A percentile compares a stretch with the other conserved stretches of the same genome.
Evolutionary conservation across 352 stramenopile genomes (phyloP).

Genomic region (Globisporangium echinulatum): DNA sequence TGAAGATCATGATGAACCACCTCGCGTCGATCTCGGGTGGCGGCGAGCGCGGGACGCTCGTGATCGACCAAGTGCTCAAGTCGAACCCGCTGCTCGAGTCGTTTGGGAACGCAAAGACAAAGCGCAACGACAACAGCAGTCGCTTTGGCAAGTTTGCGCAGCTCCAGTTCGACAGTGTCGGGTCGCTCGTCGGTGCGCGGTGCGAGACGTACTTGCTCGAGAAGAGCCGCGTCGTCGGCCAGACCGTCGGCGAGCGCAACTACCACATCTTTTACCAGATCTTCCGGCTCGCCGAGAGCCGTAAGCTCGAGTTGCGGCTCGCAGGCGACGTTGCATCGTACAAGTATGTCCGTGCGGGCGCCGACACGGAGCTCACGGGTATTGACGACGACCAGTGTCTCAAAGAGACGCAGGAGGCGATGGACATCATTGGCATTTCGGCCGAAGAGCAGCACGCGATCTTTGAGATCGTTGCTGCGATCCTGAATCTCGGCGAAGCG

Average conservation of each 20-base stretch:
- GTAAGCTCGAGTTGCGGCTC: slow-evolving; percentile 49
- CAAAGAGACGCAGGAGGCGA: slow-evolving; percentile 79
- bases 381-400: slow-evolving; percentile 71
- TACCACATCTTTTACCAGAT: slow-evolving; percentile 99
- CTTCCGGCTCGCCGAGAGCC: slow-evolving; percentile 42
- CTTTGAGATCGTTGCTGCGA: slow-evolving; percentile 92
- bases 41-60: slow-evolving; percentile 53
- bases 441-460: slow-evolving; percentile 88
- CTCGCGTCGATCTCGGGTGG: slow-evolving; percentile 69
- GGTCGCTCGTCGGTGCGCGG: slow-evolving; percentile 56
- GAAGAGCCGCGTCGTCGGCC: slow-evolving; percentile 92
- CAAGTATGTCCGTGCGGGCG: slow-evolving; percentile 70
- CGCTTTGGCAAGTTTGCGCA: slow-evolving; percentile 81
- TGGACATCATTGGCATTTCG: slow-evolving; percentile 88
- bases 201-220: slow-evolving; percentile 94
- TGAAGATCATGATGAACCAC: slow-evolving; percentile 90
- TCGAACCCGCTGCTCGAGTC: slow-evolving; percentile 71
- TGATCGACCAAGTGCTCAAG: slow-evolving; percentile 77
- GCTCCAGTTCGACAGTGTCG: slow-evolving; percentile 61
- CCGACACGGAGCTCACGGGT: slow-evolving; percentile 44
- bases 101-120: slow-evolving; percentile 80
- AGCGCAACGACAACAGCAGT: slow-evolving; percentile 79
- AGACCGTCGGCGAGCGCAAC: slow-evolving; percentile 91
- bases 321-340: slow-evolving; percentile 55
- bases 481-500: slow-evolving; percentile 96